Percentiles rank a stretch among this genome's conserved stretches.
phyloP scores from a whole-genome alignment of 495 filamentous ascomycete species.

The Aspergillus biplanus region DNA sequence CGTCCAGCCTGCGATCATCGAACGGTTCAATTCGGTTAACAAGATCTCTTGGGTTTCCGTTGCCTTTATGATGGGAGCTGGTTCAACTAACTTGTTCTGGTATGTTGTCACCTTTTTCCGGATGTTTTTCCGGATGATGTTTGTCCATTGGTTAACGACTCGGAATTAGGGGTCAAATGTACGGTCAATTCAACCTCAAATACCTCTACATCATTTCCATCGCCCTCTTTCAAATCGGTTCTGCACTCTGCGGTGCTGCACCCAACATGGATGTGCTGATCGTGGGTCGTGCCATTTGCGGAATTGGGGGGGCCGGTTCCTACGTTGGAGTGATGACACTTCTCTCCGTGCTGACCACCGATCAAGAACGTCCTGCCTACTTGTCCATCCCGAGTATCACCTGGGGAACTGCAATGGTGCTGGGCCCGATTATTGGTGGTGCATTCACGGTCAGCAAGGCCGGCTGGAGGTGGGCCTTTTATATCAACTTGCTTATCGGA shows the following conservation, averaged over 20 bases:
- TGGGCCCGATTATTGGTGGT: not conserved
- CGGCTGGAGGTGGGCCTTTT: conserved; percentile 46
- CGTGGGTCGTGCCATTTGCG: conserved; percentile 53
- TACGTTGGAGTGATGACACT: conserved; percentile 43
- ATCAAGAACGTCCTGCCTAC: conserved; percentile 40
- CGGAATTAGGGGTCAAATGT: conserved; percentile 45
- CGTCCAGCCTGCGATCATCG: conserved; percentile 57
- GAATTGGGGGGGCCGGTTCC: conserved; percentile 39
- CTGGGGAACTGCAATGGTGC: conserved; percentile 26
- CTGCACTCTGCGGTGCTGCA: conserved; percentile 59
- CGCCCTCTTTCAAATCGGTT: conserved; percentile 54
- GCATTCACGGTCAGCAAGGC: conserved; percentile 30
- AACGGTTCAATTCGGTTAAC: conserved; percentile 50
- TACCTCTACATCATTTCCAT: conserved; percentile 54
- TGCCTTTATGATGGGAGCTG: conserved; percentile 55
- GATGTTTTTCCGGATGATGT: too few relatives aligned
- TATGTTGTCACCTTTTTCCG: too few relatives aligned
- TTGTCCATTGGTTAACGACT: too few relatives aligned
- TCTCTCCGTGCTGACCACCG: conserved; percentile 33
- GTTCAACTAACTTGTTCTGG: conserved; percentile 50
- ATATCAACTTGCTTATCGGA: not conserved
- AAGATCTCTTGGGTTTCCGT: conserved; percentile 62
- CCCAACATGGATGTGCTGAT: conserved; percentile 56
- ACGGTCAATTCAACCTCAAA: conserved; percentile 56
- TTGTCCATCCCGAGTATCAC: not conserved